A percentile compares a stretch with the other conserved stretches of the same genome.
phyloP scores from a whole-genome alignment of 176 grass and related monocot genomes.

The Aegilops longissima region DNA sequence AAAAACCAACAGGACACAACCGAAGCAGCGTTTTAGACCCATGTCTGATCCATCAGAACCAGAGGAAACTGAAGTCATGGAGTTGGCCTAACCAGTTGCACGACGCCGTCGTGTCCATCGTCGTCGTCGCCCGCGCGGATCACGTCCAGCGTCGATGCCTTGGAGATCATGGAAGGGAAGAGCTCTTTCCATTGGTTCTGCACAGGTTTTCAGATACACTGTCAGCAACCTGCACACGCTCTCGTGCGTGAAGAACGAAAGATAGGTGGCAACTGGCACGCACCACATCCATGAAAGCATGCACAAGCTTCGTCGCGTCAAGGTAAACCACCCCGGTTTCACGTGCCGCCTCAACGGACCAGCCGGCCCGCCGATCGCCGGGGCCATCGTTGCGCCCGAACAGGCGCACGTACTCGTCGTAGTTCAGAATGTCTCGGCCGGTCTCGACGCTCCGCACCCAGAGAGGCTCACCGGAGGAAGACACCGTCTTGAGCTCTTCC shows the following conservation, averaged over 20 bases:
- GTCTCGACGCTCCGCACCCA: conserved; percentile 73
- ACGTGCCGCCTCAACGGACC: conserved; percentile 62
- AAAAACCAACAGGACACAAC: not conserved
- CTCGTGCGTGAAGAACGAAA: not conserved
- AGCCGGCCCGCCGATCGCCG: conserved; percentile 15
- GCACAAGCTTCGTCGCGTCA: conserved; percentile 52
- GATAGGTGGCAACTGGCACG: no score
- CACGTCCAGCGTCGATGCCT: conserved; percentile 45
- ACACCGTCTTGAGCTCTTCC: conserved; percentile 65
- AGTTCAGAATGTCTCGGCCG: conserved; percentile 65
- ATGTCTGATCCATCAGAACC: not conserved
- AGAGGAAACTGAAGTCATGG: not conserved
- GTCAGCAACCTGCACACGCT: not conserved
- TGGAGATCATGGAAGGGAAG: conserved; percentile 69
- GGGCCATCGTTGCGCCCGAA: conserved; percentile 28
- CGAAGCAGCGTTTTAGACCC: not conserved
- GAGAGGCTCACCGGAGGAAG: conserved; percentile 54
- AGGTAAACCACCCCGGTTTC: conserved; percentile 53
- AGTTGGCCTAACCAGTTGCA: conserved; percentile 60
- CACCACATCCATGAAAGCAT: conserved; percentile 76
- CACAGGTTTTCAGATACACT: not conserved
- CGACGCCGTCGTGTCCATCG: conserved; percentile 44
- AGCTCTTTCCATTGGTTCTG: conserved; percentile 78
- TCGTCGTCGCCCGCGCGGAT: conserved; percentile 31
- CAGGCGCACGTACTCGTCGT: conserved; percentile 74